Base-by-base conservation (phyloP, 139 green algal species). In the Haematococcus lacustris region DNA sequence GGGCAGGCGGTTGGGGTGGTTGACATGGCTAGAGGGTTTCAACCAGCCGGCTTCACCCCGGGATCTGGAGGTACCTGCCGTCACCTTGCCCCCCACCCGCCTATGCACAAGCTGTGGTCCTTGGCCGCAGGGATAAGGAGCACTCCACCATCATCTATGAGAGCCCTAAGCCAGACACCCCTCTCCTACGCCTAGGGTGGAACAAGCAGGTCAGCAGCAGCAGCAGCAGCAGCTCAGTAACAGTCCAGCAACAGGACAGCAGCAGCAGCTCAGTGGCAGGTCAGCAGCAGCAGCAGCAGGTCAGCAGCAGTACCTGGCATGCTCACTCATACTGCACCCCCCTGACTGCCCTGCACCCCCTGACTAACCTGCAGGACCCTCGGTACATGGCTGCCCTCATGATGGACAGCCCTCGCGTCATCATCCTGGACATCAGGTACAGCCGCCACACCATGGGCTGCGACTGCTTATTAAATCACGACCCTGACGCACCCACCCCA, bases 71-170 rank as follows among this genome's bases (percentile, higher is more conserved):
- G n/a, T n/a, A n/a, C n/a, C n/a, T n/a, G n/a, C n/a, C n/a, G n/a
- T n/a, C n/a, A n/a, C n/a, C n/a, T n/a, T n/a, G n/a, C n/a, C n/a
- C n/a, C n/a, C n/a, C n/a, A n/a, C n/a, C n/a, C n/a, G n/a, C n/a
- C n/a, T n/a, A n/a, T n/a, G n/a, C n/a, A n/a, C n/a, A n/a, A n/a
- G n/a, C n/a, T n/a, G n/a, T n/a, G n/a, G n/a, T 64, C 53, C 33
- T 51, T 51, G 37, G 2, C 3, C 39, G 47, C 43, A 72, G 67
- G 65, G 92, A 98, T 76, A 97, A 97, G 86, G 92, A 97, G 78
- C 94, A 98, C 82, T 89, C 73, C 38, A 98, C 95, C 32, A 98
- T 99, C 77, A 97, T 98, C 51, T 99, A 98, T 78, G 93, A 98
- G 81, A 87, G 74, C 38, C 84, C 88, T 3, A 64, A 85, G 53